Base-by-base conservation (phyloP, 2,329 filamentous ascomycete genomes). In the Coniochaeta ligniaria region DNA sequence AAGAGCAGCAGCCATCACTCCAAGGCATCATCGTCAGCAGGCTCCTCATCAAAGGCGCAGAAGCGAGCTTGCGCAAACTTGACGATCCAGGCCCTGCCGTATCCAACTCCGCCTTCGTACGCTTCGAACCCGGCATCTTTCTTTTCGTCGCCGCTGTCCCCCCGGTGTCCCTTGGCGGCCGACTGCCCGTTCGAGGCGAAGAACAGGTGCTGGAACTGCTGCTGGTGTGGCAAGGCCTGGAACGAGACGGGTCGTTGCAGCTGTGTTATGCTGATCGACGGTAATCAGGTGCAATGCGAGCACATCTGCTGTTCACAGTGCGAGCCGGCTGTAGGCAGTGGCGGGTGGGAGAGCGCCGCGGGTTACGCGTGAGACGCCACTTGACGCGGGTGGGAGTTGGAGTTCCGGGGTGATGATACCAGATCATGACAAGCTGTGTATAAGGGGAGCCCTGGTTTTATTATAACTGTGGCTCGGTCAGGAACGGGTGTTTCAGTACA, bases 161-260 rank as follows among this genome's bases (percentile, higher is more conserved):
- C 76, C 56, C 74, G 75, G 61, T 83, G 80, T 64, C 78, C 79
- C 52, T 68, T 82, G 60, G 64, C 74, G 17, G 54, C 31, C 8
- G 71, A 73, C 57, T 83, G 81, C 60, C 79, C 81, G 8, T 83
- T 80, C 64, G 79, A 81, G 69, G 70, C 71, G 56, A 76, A 77
- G 61, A 76, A 79, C 60, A 74, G 80, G 35, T 75, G 69, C 63
- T 83, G 81, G 81, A 80, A 81, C 69, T 83, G 80, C 69, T 83
- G 80, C 69, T 83, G 79, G 80, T 83, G 80, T 61, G 80, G 80
- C 31, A 82, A 82, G 66, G 72, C 73, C n/a, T 77, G 77, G 74
- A 83, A 83, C 65, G 73, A 74, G 52, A 70, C 72, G 28, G 80
- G 80, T 5, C 75, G 80, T 28, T 83, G 80, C 70, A 75, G 75